Percentiles rank a stretch among this genome's conserved stretches.
Conservation (phyloP, 352 stramenopile species). For the Pythium pectinolyticum region DNA sequence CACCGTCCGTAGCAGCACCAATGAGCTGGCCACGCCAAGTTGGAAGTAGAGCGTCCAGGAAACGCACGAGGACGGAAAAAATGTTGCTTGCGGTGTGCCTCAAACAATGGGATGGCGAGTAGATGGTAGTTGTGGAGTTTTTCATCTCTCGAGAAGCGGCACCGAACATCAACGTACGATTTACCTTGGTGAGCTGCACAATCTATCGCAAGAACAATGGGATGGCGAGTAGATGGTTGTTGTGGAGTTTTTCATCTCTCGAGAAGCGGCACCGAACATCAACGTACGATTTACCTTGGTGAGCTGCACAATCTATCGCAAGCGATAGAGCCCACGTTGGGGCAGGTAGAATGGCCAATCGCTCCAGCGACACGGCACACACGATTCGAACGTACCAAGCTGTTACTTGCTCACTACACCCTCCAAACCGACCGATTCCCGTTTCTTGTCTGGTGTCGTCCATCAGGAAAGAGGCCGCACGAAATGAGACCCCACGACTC, state of each 20-base stretch:
- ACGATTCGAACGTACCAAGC: slow-evolving; percentile 8
- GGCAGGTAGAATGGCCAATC: not conserved
- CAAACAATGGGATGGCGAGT: slow-evolving; percentile 8
- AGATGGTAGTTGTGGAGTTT: slow-evolving; percentile 15
- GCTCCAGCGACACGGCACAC: slow-evolving; percentile 6
- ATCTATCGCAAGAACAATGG: slow-evolving; percentile 10
- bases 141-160: slow-evolving; percentile 7
- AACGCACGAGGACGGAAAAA: not conserved
- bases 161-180: slow-evolving; percentile 18
- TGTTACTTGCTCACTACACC: slow-evolving; percentile 1
- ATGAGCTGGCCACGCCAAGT: not conserved
- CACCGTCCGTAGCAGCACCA: slow-evolving; percentile 1
- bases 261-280: slow-evolving; percentile 20
- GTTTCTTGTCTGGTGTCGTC: slow-evolving; percentile 10
- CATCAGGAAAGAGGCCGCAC: slow-evolving; percentile 15
- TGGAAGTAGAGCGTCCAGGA: not conserved
- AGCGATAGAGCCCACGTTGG: slow-evolving; percentile 20
- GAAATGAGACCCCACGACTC: slow-evolving; percentile 13
- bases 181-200: slow-evolving; percentile 5
- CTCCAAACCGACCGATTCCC: slow-evolving; percentile 1
- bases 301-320: slow-evolving; percentile 2
- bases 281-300: slow-evolving; percentile 15
- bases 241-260: not conserved
- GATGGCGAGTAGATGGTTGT: slow-evolving; percentile 18
- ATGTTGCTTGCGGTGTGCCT: slow-evolving; percentile 13